These are phyloP conservation scores for Heterobasidion parviporum DNA, from an alignment of 1,284 basidiomycete genomes.

Conservation along the genomic window DNA sequence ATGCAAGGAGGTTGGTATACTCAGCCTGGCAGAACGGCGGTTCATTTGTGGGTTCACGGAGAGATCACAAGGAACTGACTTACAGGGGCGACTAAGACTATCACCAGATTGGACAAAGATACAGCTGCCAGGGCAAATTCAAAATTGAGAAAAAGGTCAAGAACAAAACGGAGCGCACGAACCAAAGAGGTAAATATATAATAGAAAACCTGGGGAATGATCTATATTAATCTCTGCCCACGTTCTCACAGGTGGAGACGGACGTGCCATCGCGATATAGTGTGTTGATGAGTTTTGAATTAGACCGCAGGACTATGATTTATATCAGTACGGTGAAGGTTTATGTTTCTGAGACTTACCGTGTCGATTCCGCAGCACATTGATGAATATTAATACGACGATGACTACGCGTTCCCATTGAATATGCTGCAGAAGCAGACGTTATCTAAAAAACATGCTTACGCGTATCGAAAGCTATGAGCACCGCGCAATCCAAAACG, in stretches of 20 bases:
- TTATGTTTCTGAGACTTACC: background rate
- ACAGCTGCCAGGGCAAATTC: background rate
- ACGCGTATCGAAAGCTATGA: background rate
- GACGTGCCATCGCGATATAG: background rate
- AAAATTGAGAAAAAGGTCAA: background rate
- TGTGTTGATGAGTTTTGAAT: background rate
- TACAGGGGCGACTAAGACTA: background rate
- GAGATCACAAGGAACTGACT: background rate
- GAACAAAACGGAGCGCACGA: background rate
- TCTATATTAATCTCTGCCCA: too few species aligned
- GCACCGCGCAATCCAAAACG: background rate
- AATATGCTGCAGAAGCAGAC: background rate
- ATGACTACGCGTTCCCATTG: background rate
- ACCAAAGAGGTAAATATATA: background rate
- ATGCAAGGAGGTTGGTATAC: background rate
- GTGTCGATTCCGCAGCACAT: background rate
- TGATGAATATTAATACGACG: background rate
- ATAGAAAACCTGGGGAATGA: background rate
- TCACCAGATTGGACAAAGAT: background rate
- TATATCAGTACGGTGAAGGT: too few species aligned
- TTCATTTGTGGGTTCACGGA: background rate
- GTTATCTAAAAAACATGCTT: background rate
- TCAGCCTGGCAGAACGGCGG: background rate
- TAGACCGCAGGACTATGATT: background rate
- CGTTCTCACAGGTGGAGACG: background rate